These are phyloP conservation scores for Linnemannia hyalina DNA, from an alignment of 192 early-diverging fungal genomes.

Conservation along the genomic window DNA sequence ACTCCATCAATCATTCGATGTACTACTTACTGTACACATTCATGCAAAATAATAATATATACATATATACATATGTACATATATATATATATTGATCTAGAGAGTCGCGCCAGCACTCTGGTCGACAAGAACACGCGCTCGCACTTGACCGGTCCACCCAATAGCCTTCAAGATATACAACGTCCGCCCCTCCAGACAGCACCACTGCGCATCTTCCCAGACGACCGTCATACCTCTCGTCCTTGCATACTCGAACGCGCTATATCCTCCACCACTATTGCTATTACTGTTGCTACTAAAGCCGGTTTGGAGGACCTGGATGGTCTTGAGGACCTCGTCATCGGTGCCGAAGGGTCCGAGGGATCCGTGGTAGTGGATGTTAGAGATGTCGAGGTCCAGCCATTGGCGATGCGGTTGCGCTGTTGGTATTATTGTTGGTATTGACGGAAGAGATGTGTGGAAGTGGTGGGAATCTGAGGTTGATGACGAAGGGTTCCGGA, in stretches of 20 bases:
- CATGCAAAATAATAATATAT: no score
- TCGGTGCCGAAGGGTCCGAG: background rate
- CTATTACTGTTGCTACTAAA: background rate
- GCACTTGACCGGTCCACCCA: background rate
- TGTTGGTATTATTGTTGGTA: background rate
- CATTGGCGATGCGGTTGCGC: background rate
- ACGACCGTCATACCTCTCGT: background rate
- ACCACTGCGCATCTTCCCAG: background rate
- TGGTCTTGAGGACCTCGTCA: background rate
- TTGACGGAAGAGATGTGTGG: background rate
- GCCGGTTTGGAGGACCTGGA: background rate
- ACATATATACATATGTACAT: no score
- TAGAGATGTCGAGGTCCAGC: background rate
- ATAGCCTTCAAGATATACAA: background rate
- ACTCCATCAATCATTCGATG: no score
- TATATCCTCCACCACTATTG: background rate
- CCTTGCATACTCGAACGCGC: background rate
- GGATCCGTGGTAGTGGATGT: conserved; percentile 3
- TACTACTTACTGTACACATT: no score
- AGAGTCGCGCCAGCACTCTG: background rate
- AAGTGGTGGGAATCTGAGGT: background rate
- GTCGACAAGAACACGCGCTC: background rate
- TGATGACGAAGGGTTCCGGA: background rate
- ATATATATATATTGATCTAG: background rate
- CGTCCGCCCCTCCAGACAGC: background rate